Percentiles rank a stretch among this genome's conserved stretches.
phyloP scores from a whole-genome alignment of 495 filamentous ascomycete species.

The Viridothelium virens region DNA sequence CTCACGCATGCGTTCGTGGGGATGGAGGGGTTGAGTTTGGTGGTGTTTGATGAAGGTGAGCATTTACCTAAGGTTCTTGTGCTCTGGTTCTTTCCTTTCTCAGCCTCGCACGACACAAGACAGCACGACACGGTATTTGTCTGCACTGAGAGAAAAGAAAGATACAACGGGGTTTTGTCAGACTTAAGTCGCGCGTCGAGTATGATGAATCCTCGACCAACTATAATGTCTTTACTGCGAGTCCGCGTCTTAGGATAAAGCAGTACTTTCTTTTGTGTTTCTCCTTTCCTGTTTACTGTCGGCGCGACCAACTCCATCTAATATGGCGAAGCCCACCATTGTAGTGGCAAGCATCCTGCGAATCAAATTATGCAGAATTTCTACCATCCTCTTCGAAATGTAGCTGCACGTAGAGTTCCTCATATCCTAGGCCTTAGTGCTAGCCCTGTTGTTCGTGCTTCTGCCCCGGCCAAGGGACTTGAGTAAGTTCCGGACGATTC shows the following conservation, averaged over 20 bases:
- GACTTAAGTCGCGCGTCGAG: too few species aligned
- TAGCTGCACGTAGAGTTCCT: constrained; percentile 45
- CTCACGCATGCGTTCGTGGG: constrained; percentile 71
- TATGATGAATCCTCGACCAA: too few species aligned
- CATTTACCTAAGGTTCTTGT: neutral
- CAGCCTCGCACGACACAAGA: too few species aligned
- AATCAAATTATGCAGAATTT: constrained; percentile 71
- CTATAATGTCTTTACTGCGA: too few species aligned
- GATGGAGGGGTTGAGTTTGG: constrained; percentile 55
- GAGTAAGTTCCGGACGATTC: constrained; percentile 24
- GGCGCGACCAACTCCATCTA: too few species aligned
- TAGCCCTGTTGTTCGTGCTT: constrained; percentile 62
- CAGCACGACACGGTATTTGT: too few species aligned
- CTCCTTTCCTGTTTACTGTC: neutral
- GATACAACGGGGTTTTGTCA: too few species aligned
- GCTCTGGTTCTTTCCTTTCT: neutral
- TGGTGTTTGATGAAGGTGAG: constrained; percentile 88
- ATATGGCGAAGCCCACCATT: constrained; percentile 57
- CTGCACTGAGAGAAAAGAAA: too few species aligned
- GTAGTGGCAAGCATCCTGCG: constrained; percentile 54
- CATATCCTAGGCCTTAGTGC: constrained; percentile 78
- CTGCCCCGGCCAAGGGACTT: constrained; percentile 42
- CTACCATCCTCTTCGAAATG: constrained; percentile 49
- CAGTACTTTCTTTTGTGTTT: neutral
- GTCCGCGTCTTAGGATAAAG: neutral